Percentiles rank a stretch among this genome's conserved stretches.
Evolutionary conservation across 2,329 filamentous ascomycete genomes (phyloP).

Genomic region (Fusarium drepaniforme): DNA sequence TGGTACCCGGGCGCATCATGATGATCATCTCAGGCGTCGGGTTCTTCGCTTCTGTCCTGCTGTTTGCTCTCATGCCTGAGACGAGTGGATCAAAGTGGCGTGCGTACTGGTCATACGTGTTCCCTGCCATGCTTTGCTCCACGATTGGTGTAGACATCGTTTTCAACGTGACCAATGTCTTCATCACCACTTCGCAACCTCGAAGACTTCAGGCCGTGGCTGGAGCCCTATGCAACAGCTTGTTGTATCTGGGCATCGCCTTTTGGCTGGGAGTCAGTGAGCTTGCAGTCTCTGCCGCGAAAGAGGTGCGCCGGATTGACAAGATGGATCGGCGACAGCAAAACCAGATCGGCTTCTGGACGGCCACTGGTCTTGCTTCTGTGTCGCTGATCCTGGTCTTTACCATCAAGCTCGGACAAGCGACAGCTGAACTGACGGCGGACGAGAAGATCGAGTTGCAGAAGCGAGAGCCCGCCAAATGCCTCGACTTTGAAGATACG

Average conservation of each 20-base stretch:
- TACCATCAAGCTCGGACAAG: conserved; percentile 66
- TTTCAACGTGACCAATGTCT: conserved; percentile 82
- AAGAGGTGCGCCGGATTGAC: conserved; percentile 34
- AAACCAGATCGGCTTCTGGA: conserved; percentile 76
- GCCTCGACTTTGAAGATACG: not conserved
- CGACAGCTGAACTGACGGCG: conserved; percentile 67
- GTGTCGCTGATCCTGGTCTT: conserved; percentile 66
- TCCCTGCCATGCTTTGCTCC: conserved; percentile 75
- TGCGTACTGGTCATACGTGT: conserved; percentile 78
- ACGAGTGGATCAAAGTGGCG: conserved; percentile 52
- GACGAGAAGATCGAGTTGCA: conserved; percentile 62
- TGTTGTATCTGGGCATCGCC: conserved; percentile 76
- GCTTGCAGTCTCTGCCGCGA: conserved; percentile 67
- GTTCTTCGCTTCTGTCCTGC: conserved; percentile 67
- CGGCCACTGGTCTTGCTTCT: conserved; percentile 67
- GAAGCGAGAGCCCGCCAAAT: not conserved
- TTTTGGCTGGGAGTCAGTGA: conserved; percentile 79
- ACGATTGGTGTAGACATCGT: conserved; percentile 82
- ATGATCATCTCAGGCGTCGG: conserved; percentile 72
- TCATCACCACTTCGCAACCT: conserved; percentile 79
- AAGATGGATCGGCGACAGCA: conserved; percentile 60
- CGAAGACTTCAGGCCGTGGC: conserved; percentile 76
- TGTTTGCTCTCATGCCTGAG: conserved; percentile 74
- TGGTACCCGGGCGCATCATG: conserved; percentile 72
- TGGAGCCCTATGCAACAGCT: conserved; percentile 76